Base-by-base conservation (phyloP, 1,139 yeast genomes). In the Entelexis sorbosivorans region DNA sequence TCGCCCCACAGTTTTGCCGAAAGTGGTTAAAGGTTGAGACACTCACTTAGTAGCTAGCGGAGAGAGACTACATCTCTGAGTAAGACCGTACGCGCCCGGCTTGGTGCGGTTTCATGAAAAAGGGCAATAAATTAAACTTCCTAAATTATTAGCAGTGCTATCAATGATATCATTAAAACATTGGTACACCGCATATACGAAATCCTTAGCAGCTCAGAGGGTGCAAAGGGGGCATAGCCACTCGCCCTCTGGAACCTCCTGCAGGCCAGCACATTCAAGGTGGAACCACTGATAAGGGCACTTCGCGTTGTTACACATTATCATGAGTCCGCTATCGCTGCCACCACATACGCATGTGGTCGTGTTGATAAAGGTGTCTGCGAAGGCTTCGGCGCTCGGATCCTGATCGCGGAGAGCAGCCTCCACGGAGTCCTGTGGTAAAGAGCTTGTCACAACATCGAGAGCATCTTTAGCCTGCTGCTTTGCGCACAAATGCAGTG, bases 281-380 rank as follows among this genome's bases (percentile, higher is more conserved):
- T 52, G 56, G 42, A 26, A 52, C 56, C 56, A 52, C 86, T 88
- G 62, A 83, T 48, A 11, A 2, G 38, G 44, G 44, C 56, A 52
- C 13, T 38, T 29, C 5, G n/a, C 11, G 26, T 11, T 16, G 17
- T 44, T 47, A 24, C 53, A 52, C 33, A 17, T 49, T 3, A 52
- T 36, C 56, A 52, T 52, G 16, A 16, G 13, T 14, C 56, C 56
- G 28, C 14, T 9, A 7, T 48, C 36, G 16, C 29, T 39, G 14
- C 17, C 14, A 7, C 47, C 44, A 16, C 53, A 51, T 3, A 44
- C 5, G 16, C 53, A 51, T 14, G 44, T 35, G 19, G 35, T 16
- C 17, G 39, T 10, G 13, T 7, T 22, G 14, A 39, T 33, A 17
- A 19, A 17, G n/a, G 44, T 39, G 26, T 39, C 44, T 3, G 17